A percentile compares a stretch with the other conserved stretches of the same genome.
Conservation (phyloP, 1,139 yeast genomes). For the Yamadazyma friedrichii region DNA sequence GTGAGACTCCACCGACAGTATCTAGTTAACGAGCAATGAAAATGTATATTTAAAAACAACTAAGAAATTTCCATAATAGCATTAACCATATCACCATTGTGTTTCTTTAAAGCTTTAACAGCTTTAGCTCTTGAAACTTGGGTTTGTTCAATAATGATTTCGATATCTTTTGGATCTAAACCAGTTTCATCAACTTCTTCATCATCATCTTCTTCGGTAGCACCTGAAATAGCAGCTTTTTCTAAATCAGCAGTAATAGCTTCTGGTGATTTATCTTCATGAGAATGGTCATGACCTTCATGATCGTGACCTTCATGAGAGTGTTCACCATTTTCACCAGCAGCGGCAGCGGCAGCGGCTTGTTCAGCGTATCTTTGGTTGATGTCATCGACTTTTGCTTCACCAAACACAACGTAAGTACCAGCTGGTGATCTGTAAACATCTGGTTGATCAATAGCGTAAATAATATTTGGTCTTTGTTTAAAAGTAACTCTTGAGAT, state of each 20-base stretch:
- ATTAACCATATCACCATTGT: slow-evolving; percentile 93
- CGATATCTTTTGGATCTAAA: slow-evolving; percentile 73
- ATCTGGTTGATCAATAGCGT: slow-evolving; percentile 92
- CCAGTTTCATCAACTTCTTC: slow-evolving; percentile 79
- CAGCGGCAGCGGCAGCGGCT: slow-evolving; percentile 61
- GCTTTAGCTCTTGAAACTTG: slow-evolving; percentile 88
- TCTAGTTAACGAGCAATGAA: too few species aligned
- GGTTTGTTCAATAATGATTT: slow-evolving; percentile 86
- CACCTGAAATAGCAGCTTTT: slow-evolving; percentile 58
- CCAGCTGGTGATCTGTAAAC: slow-evolving; percentile 95
- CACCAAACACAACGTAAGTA: slow-evolving; percentile 95
- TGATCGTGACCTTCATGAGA: slow-evolving; percentile 27
- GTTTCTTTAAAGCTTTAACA: slow-evolving; percentile 81
- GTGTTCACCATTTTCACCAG: slow-evolving; percentile 19
- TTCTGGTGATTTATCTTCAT: slow-evolving; percentile 60
- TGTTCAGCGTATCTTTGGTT: slow-evolving; percentile 76
- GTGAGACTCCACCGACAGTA: neutral
- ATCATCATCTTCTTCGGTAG: slow-evolving; percentile 60
- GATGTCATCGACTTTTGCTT: slow-evolving; percentile 92
- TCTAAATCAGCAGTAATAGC: slow-evolving; percentile 89
- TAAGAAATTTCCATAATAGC: slow-evolving; percentile 87
- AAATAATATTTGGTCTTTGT: slow-evolving; percentile 89
- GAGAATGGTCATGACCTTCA: slow-evolving; percentile 15
- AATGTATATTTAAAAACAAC: slow-evolving; percentile 2
- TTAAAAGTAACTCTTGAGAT: slow-evolving; percentile 95